Percentiles rank a stretch among this genome's conserved stretches.
phyloP scores from a whole-genome alignment of 208 protist genomes.

The Wallacemonas sp. region DNA sequence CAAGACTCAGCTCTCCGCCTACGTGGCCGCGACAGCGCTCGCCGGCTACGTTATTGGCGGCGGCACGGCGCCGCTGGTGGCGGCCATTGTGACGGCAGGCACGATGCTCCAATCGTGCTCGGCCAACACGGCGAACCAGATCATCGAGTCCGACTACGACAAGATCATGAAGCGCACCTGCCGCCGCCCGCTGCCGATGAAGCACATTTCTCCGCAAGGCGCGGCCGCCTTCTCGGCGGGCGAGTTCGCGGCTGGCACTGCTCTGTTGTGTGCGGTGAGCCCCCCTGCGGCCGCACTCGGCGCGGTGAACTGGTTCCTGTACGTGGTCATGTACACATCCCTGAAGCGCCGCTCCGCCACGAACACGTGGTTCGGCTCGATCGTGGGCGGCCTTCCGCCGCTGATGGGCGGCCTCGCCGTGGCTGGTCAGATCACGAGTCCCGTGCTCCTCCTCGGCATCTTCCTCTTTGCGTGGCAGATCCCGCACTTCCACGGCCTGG shows the following conservation, averaged over 20 bases:
- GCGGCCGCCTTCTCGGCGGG: slow-evolving; percentile 44
- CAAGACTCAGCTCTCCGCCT: slow-evolving; percentile 81
- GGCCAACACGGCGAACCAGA: slow-evolving; percentile 90
- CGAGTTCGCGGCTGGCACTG: slow-evolving; percentile 71
- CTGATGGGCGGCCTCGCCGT: slow-evolving; percentile 88
- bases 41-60: slow-evolving; percentile 78
- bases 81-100: slow-evolving; percentile 54
- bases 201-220: slow-evolving; percentile 47
- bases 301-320: slow-evolving; percentile 82
- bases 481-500: slow-evolving; percentile 90
- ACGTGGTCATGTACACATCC: slow-evolving; percentile 89
- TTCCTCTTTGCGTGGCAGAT: slow-evolving; percentile 93
- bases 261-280: slow-evolving; percentile 61
- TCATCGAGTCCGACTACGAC: slow-evolving; percentile 82
- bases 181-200: slow-evolving; percentile 81
- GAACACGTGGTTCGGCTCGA: slow-evolving; percentile 92
- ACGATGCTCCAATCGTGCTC: slow-evolving; percentile 86
- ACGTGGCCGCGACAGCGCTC: slow-evolving; percentile 79
- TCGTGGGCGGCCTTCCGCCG: slow-evolving; percentile 91
- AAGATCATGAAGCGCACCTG: slow-evolving; percentile 91
- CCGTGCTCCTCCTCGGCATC: slow-evolving; percentile 69
- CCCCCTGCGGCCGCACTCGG: slow-evolving; percentile 68
- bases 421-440: slow-evolving; percentile 40
- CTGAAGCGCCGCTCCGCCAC: slow-evolving; percentile 82
- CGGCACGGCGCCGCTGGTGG: slow-evolving; percentile 50